A percentile compares a stretch with the other conserved stretches of the same genome.
phyloP scores from a whole-genome alignment of 495 filamentous ascomycete genomes.

The Melanomma pulvis-pyrius region DNA sequence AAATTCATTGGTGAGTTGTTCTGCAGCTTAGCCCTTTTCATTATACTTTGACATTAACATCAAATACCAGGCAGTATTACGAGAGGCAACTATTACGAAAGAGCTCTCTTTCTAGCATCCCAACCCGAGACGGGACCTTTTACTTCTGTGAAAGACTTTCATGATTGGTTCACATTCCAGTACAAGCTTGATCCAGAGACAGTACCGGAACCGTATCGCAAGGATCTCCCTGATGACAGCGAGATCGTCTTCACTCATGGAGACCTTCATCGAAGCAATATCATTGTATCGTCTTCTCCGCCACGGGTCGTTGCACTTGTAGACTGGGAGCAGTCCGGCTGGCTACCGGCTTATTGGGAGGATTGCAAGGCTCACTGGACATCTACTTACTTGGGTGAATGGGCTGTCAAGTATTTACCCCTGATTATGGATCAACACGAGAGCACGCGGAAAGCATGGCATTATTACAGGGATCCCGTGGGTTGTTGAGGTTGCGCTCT shows the following conservation, averaged over 20 bases:
- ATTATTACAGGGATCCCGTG: neutral
- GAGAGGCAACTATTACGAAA: constrained; percentile 28
- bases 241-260: constrained; percentile 54
- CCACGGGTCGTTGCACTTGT: constrained; percentile 48
- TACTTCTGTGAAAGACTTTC: constrained; percentile 47
- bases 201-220: constrained; percentile 47
- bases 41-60: neutral
- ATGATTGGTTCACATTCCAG: constrained; percentile 50
- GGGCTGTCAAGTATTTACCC: constrained; percentile 9
- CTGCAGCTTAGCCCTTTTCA: neutral
- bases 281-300: constrained; percentile 44
- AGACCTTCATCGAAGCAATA: constrained; percentile 53
- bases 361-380: constrained; percentile 48
- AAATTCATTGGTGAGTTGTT: constrained; percentile 42
- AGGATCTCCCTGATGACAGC: constrained; percentile 47
- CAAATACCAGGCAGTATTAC: constrained; percentile 36
- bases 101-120: constrained; percentile 4
- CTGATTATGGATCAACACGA: constrained; percentile 14
- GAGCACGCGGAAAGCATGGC: constrained; percentile 4
- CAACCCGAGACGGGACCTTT: constrained; percentile 46
- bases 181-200: constrained; percentile 39
- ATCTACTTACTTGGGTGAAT: neutral
- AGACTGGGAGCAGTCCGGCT: constrained; percentile 56
- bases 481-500: constrained; percentile 1
- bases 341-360: constrained; percentile 55